Percentiles rank a stretch among this genome's conserved stretches.
Conservation (phyloP, 2,329 filamentous ascomycete genomes). For the Sporothrix sp. region DNA sequence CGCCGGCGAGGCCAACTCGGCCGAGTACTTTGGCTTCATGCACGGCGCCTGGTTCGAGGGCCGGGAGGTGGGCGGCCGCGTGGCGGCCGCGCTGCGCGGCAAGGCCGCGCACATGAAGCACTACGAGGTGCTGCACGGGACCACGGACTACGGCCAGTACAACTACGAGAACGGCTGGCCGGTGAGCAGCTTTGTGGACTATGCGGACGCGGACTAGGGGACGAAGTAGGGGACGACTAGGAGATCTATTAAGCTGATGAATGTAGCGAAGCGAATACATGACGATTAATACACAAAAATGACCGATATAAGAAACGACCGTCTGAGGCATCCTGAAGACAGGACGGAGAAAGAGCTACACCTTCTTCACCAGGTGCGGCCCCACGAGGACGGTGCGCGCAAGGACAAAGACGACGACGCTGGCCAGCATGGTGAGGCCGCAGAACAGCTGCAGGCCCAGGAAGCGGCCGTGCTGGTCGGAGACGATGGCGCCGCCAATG, state of each 20-base stretch:
- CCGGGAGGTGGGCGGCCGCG: background rate
- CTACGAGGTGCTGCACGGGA: conserved; percentile 6
- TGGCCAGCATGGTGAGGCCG: conserved; percentile 33
- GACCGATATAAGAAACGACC: too few relatives aligned
- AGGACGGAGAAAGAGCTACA: conserved; percentile 11
- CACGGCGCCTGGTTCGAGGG: conserved; percentile 8
- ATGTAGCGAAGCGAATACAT: too few relatives aligned
- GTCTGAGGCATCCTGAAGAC: too few relatives aligned
- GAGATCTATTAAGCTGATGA: too few relatives aligned
- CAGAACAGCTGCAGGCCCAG: conserved; percentile 46
- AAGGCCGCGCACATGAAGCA: background rate
- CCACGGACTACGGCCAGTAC: background rate
- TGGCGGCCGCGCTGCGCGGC: background rate
- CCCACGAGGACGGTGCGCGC: conserved; percentile 23
- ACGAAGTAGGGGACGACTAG: too few relatives aligned
- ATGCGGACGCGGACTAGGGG: too few relatives aligned
- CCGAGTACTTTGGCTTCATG: conserved; percentile 8
- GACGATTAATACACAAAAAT: too few relatives aligned
- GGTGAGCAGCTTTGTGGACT: conserved; percentile 3
- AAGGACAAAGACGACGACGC: conserved; percentile 20
- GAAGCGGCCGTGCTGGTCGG: conserved; percentile 34
- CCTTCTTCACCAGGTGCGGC: conserved; percentile 16
- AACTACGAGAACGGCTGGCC: conserved; percentile 8
- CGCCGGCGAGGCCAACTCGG: conserved; percentile 10
- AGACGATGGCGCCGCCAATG: conserved; percentile 44